Base-by-base conservation (phyloP, 2,329 filamentous ascomycete species). In the Claviceps pazoutovae region DNA sequence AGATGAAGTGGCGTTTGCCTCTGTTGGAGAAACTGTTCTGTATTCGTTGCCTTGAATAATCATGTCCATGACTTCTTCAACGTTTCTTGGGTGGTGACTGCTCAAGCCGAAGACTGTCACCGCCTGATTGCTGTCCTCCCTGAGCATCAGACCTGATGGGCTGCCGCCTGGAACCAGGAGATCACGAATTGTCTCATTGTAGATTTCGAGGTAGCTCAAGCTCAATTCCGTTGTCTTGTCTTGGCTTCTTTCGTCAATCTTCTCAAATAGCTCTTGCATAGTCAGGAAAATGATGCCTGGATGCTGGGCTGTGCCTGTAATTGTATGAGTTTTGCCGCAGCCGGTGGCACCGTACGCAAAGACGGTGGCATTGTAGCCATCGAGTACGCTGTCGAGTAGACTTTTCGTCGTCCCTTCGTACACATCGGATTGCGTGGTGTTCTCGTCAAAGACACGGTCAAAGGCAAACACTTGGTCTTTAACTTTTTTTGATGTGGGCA, bases 391-490 rank as follows among this genome's bases (percentile, higher is more conserved):
- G 66, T 97, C 91, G 55, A 98, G 79, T n/a, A 98, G 78, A 52
- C 74, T 80, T 66, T 84, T 86, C 1, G 91, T 95, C 0, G 93
- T 97, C 14, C 87, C 79, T 67, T 97, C 93, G 73, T 97, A 98
- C 1, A 98, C 88, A 63, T 98, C 93, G 53, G 80, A 84, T 63
- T 98, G 93, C 6, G 84, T 83, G 17, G 87, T 87, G 64, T 91
- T 95, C 54, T 97, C 90, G 74, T 98, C 93, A 68, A 98, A 97
- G 56, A 98, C 87, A 52, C 87, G 79, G 69, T 98, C 93, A 70
- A 98, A 98, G 49, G 85, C 90, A 61, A 98, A 98, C 4, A 93
- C 93, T 67, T 96, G 90, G 66, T 98, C 94, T 66, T 98, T 98
- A 62, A 93, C 87, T 59, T 89, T 86, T 69, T 95, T 97, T 52